phyloP scores from a whole-genome alignment of 345 rosid species.

The Brassica nigra region DNA sequence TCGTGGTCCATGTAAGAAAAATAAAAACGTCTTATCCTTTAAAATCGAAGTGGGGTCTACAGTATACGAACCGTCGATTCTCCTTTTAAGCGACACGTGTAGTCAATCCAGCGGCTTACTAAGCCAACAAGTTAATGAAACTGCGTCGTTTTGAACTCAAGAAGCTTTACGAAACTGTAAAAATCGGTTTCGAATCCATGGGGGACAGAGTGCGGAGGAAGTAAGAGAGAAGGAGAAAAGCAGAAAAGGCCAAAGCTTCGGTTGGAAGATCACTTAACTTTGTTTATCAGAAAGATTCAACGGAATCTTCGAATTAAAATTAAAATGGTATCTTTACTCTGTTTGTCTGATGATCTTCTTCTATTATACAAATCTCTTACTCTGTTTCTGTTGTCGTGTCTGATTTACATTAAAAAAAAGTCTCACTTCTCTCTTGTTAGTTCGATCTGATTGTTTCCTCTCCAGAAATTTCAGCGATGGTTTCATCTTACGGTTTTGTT shows the following conservation, averaged over 20 bases:
- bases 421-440: not conserved
- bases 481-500: not conserved
- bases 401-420: not conserved
- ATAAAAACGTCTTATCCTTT: conserved; percentile 30
- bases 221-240: conserved; percentile 17
- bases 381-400: conserved; percentile 16
- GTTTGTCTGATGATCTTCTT: conserved; percentile 3
- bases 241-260: conserved; percentile 37
- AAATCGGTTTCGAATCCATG: conserved; percentile 15
- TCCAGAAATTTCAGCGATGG: not conserved
- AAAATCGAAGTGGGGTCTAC: conserved; percentile 8
- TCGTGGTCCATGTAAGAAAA: not conserved
- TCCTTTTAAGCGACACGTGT: not conserved
- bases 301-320: conserved; percentile 29
- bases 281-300: conserved; percentile 13
- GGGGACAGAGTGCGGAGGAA: conserved; percentile 38
- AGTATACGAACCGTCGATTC: conserved; percentile 24
- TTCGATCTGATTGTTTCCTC: conserved; percentile 14
- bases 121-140: not conserved
- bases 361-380: not conserved
- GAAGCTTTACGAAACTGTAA: conserved; percentile 26
- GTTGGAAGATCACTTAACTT: conserved; percentile 27
- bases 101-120: conserved; percentile 27
- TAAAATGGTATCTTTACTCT: conserved; percentile 30
- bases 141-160: conserved; percentile 10